Percentiles rank a stretch among this genome's conserved stretches.
Evolutionary conservation across 148 eudicot genomes (phyloP).

Genomic region (Mesembryanthemum crystallinum): DNA sequence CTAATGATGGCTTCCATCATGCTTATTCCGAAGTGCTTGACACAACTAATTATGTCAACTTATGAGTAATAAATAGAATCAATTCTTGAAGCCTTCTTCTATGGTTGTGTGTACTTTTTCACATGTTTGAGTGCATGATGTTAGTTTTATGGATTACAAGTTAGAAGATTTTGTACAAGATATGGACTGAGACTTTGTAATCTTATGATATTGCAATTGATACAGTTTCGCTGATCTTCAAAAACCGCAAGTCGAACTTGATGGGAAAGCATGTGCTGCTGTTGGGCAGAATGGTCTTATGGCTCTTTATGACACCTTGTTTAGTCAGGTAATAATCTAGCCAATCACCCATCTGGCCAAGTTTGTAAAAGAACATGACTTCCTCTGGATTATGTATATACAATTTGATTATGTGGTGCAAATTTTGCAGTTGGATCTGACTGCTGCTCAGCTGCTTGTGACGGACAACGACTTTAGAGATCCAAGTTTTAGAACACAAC

Average conservation of each 20-base stretch:
- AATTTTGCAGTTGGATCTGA: conserved; percentile 75
- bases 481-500: conserved; percentile 70
- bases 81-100: not conserved
- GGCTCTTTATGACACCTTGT: conserved; percentile 92
- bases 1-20: not conserved
- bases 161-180: not conserved
- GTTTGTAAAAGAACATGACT: conserved; percentile 11
- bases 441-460: conserved; percentile 91
- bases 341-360: conserved; percentile 5
- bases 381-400: not conserved
- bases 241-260: conserved; percentile 90
- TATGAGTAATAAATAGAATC: not conserved
- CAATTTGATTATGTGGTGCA: conserved; percentile 17
- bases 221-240: conserved; percentile 95
- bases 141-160: not conserved
- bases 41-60: not conserved
- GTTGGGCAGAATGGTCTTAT: conserved; percentile 98
- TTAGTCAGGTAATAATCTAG: conserved; percentile 65
- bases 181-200: conserved; percentile 2
- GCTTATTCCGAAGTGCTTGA: not conserved
- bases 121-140: not conserved
- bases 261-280: conserved; percentile 98
- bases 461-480: conserved; percentile 96
- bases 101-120: not conserved
- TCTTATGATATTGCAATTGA: conserved; percentile 13